These are phyloP conservation scores for Plasmodium vinckei DNA, from an alignment of 169 alveolate species.

Conservation along the genomic window DNA sequence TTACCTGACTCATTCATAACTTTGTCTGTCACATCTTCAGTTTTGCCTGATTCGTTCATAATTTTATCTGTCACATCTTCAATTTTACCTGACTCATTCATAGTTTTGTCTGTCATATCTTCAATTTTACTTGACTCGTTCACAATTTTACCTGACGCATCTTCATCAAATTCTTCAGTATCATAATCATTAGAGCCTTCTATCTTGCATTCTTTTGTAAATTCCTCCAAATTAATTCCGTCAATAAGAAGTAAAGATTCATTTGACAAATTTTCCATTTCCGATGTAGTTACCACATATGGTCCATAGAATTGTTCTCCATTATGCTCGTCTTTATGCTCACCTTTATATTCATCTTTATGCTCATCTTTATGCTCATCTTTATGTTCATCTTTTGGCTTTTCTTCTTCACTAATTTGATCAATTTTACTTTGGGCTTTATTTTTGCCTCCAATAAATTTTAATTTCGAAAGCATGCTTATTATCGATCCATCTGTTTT, in stretches of 20 bases:
- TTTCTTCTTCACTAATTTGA: not conserved
- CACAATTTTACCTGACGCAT: not conserved
- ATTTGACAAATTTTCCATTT: not conserved
- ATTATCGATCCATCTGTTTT: conserved; percentile 35
- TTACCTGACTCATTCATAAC: not conserved
- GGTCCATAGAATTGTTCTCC: not conserved
- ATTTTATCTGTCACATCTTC: not conserved
- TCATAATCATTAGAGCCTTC: conserved; percentile 4
- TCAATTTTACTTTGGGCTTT: not conserved
- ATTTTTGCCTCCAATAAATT: not conserved
- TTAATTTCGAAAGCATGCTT: not conserved
- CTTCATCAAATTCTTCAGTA: not conserved
- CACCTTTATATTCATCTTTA: not conserved
- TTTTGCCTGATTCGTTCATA: not conserved
- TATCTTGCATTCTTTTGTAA: conserved; percentile 62
- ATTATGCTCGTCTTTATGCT: not conserved
- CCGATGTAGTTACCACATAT: not conserved
- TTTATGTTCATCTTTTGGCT: not conserved
- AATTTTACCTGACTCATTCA: no score
- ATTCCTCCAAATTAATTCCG: conserved; percentile 47
- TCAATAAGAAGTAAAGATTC: conserved; percentile 30
- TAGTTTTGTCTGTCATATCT: not conserved
- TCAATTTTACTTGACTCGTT: no score
- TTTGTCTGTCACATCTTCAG: not conserved
- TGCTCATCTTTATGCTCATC: not conserved